Evolutionary conservation across 192 early-diverging fungal genomes (phyloP), one percentile per base, ranked within the genome.

Genomic region (Funneliformis mosseae): DNA sequence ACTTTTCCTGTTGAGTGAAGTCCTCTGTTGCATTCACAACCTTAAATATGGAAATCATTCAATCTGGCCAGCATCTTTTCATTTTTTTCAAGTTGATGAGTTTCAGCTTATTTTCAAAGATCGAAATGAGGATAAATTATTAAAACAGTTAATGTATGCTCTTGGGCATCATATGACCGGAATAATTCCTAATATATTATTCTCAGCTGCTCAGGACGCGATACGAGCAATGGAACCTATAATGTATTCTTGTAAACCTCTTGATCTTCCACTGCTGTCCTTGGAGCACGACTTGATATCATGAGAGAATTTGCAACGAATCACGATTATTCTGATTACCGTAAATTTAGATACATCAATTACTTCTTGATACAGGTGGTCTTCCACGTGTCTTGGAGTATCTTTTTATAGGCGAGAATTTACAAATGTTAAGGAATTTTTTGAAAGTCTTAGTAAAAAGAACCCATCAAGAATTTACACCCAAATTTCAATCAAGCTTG

Each of bases 321-420:
- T n/a, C n/a, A 43, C 7, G 39, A 16, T 33, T 1, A 41, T 71
- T 39, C 12, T 71, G 8, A 38, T 23, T 7, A 8, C 23, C 33
- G n/a, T 0, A 71, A 43, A 16, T 28, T 28, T 33, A 16, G 67
- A 69, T 69, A 28, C 28, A 69, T 69, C 28, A 27, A 5, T 42
- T 69, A 28, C 28, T 71, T 12, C 33, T 23, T 71, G 41, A 71
- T 71, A 71, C 69, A 71, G 69, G 69, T 71, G 69, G 67, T 28
- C 69, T 71, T 39, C 41, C 69, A 71, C 39, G 12, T 28, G 41
- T 39, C 12, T 28, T 71, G 18, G 18, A 71, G 41, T 71, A 33
- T 16, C 42, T 71, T n/a, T 71, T 71, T 50, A 18, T 16, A 50
- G 48, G n/a, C n/a, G n/a, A n/a, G n/a, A n/a, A n/a, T n/a, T n/a